Evolutionary conservation across 2,329 filamentous ascomycete genomes (phyloP), one percentile per base, ranked within the genome.

Genomic region (Neonectria coccinea): DNA sequence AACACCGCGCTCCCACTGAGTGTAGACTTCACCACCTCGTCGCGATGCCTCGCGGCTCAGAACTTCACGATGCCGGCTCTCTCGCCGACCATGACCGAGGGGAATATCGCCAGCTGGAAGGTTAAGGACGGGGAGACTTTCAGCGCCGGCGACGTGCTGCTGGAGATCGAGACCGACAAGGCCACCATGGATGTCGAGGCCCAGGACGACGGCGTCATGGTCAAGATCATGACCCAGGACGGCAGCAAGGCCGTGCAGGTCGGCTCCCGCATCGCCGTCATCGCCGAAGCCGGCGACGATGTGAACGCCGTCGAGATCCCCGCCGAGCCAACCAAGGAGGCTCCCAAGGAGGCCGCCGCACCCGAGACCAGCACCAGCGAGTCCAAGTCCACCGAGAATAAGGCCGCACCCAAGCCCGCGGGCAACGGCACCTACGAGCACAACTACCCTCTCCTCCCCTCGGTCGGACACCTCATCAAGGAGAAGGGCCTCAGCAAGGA

Each of bases 141-240:
- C 79, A 84, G 87, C 54, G 91, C 93, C 62, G 93, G 93, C 71
- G 93, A 97, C 79, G 92, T 97, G 33, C 85, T 97, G 56, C 88
- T 97, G 64, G 93, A 97, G 81, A 96, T 97, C 77, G 93, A 97
- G 83, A 97, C 93, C 64, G 93, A 97, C 80, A 97, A 97, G 85
- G 93, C 93, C 60, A 92, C 92, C 61, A 97, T 97, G 93, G 94
- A 97, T 73, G 93, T 97, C 27, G 94, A 97, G 83, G 93, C 93
- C 44, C 93, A 96, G 81, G 93, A 97, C 48, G 93, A 97, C 76
- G 93, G 94, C 45, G 84, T 95, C 71, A 82, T 97, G 79, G 89
- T 94, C 76, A 97, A 96, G 85, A 95, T 97, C 73, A 87, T 89
- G 76, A 83, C 89, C 76, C 83, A 83, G 47, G 91, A 94, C 76